Conservation (phyloP, 305 asterid genomes). For the Solanum chacoense region DNA sequence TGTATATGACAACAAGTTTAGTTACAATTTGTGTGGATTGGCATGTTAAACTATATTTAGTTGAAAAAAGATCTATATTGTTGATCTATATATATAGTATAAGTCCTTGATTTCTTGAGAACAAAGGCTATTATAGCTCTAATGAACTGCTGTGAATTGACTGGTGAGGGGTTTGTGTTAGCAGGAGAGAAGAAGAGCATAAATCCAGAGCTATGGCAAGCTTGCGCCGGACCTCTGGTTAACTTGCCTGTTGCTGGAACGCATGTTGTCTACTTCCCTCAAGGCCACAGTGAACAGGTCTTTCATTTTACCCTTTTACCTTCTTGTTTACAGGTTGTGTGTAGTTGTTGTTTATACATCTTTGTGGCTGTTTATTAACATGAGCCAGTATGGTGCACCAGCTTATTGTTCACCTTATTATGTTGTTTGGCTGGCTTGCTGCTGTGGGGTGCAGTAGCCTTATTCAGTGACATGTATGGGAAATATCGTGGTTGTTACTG, state of each 20-base stretch:
- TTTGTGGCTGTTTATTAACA: constrained; percentile 14
- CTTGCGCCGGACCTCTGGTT: constrained; percentile 92
- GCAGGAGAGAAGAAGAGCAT: constrained; percentile 68
- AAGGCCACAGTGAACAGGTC: constrained; percentile 97
- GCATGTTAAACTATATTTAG: not conserved
- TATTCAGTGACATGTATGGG: not conserved
- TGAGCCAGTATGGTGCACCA: constrained; percentile 25
- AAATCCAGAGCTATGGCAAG: constrained; percentile 84
- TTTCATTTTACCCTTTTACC: not conserved
- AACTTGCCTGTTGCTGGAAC: constrained; percentile 92
- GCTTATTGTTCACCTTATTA: not conserved
- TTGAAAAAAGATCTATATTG: not conserved
- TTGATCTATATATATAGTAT: not conserved
- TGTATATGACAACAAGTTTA: not conserved
- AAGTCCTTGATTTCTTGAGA: not conserved
- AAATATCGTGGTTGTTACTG: not conserved
- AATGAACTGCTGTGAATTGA: not conserved
- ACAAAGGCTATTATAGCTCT: not conserved
- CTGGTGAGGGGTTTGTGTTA: not conserved
- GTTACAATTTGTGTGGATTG: not conserved
- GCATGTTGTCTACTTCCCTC: constrained; percentile 95
- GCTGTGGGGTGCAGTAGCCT: not conserved
- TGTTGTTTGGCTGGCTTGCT: not conserved
- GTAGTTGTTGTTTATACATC: not conserved
- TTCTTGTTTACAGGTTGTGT: not conserved